A percentile compares a stretch with the other conserved stretches of the same genome.
Conservation (phyloP, 371 early-diverging fungal species). For the Mortierella sp. region DNA sequence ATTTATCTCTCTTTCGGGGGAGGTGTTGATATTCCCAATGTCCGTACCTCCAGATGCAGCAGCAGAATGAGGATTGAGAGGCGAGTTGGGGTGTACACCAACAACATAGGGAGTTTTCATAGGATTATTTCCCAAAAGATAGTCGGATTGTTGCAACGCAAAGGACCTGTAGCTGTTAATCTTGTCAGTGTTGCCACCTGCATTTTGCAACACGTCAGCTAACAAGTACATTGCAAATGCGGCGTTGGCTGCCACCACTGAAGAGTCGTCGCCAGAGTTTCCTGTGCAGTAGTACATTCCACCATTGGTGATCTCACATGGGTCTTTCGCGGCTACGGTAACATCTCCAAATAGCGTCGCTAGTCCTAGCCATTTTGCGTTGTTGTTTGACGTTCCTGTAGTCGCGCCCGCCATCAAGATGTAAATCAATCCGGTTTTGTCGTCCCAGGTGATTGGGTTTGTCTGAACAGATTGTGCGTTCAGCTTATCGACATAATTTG, state of each 20-base stretch:
- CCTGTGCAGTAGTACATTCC: conserved; percentile 70
- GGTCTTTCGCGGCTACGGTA: conserved; percentile 29
- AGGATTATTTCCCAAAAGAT: conserved; percentile 71
- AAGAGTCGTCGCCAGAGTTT: conserved; percentile 62
- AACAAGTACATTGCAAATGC: conserved; percentile 44
- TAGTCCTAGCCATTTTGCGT: conserved; percentile 37
- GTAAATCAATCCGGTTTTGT: conserved; percentile 64
- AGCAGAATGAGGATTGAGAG: conserved; percentile 74
- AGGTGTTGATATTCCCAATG: conserved; percentile 59
- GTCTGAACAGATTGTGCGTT: conserved; percentile 18
- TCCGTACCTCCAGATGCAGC: conserved; percentile 71
- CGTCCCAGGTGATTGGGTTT: conserved; percentile 52
- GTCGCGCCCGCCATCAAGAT: conserved; percentile 66
- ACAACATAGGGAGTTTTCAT: conserved; percentile 72
- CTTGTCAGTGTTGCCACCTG: conserved; percentile 19
- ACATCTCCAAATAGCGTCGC: conserved; percentile 57
- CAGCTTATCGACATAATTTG: conserved; percentile 61
- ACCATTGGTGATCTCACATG: conserved; percentile 63
- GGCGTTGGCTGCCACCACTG: conserved; percentile 61
- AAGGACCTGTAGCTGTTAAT: conserved; percentile 59
- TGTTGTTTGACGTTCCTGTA: conserved; percentile 15
- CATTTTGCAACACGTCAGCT: conserved; percentile 25
- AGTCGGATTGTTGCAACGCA: conserved; percentile 64
- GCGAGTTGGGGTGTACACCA: conserved; percentile 73
- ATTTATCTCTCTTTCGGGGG: conserved; percentile 51